A percentile compares a stretch with the other conserved stretches of the same genome.
Conservation (phyloP, 2,329 filamentous ascomycete genomes). For the Ilyonectria sp. region DNA sequence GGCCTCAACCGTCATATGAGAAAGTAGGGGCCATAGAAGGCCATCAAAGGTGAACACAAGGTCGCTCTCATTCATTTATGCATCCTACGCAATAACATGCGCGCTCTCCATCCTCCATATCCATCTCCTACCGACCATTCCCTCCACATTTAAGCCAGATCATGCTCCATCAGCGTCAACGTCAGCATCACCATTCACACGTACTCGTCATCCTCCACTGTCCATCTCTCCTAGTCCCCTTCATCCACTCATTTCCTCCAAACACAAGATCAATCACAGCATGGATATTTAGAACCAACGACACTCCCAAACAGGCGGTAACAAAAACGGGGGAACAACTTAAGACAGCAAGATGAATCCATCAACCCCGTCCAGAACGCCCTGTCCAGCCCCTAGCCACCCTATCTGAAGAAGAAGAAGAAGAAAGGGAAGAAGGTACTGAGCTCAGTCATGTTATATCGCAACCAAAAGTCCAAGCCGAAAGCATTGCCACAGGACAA, state of each 20-base stretch:
- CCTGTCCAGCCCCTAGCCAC: conserved; percentile 37
- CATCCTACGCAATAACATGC: conserved; percentile 38
- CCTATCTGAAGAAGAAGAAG: conserved; percentile 38
- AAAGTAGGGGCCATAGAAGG: neutral
- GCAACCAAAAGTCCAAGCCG: conserved; percentile 30
- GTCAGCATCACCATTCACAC: conserved; percentile 15
- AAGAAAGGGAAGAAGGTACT: conserved; percentile 35
- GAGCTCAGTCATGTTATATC: conserved; percentile 47
- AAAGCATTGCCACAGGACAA: conserved; percentile 32
- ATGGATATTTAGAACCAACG: conserved; percentile 32
- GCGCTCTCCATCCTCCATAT: conserved; percentile 15
- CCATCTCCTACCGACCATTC: conserved; percentile 11
- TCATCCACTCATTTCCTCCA: conserved; percentile 22
- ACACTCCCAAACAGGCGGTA: conserved; percentile 23
- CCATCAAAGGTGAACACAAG: conserved; percentile 27
- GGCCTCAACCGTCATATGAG: neutral
- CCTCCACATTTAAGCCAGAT: conserved; percentile 27
- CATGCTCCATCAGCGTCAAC: conserved; percentile 15
- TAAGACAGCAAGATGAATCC: conserved; percentile 24
- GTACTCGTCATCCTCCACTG: neutral
- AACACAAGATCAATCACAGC: conserved; percentile 17
- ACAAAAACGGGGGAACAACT: conserved; percentile 25
- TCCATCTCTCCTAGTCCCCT: conserved; percentile 1
- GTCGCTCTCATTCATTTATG: conserved; percentile 47
- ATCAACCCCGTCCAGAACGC: conserved; percentile 30